These are phyloP conservation scores for Xanthoconium separans DNA, from an alignment of 1,284 basidiomycete species.

Conservation along the genomic window DNA sequence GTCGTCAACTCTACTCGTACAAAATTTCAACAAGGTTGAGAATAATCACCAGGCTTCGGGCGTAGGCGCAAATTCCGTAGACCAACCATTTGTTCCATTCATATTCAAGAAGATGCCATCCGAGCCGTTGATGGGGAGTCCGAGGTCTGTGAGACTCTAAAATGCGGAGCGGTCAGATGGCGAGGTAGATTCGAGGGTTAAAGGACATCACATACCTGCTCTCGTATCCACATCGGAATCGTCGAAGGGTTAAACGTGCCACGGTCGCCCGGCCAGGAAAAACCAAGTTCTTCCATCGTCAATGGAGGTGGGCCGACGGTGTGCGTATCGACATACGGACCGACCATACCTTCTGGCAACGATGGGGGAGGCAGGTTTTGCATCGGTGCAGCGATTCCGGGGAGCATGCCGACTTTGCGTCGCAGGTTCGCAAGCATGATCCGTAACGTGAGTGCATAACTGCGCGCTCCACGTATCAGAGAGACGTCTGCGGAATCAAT, in stretches of 20 bases:
- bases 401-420: conserved; percentile 75
- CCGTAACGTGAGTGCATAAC: conserved; percentile 84
- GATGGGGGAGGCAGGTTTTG: conserved; percentile 50
- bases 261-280: conserved; percentile 72
- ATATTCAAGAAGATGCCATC: conserved; percentile 86
- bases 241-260: conserved; percentile 75
- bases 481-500: conserved; percentile 1
- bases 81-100: conserved; percentile 68
- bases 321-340: conserved; percentile 49
- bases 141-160: conserved; percentile 83
- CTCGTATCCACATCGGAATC: conserved; percentile 80
- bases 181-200: background rate
- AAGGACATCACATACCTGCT: conserved; percentile 52
- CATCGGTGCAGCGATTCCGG: conserved; percentile 48
- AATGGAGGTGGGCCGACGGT: conserved; percentile 58
- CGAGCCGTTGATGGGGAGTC: conserved; percentile 84
- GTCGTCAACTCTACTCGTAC: conserved; percentile 28
- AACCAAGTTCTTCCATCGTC: conserved; percentile 80
- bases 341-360: conserved; percentile 55
- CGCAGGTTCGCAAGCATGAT: conserved; percentile 89
- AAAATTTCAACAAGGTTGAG: conserved; percentile 12
- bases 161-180: background rate
- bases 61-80: conserved; percentile 68
- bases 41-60: conserved; percentile 74
- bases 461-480: conserved; percentile 28